These are phyloP conservation scores for Monosporascus cannonballus DNA, from an alignment of 2,329 filamentous ascomycete species.

Conservation along the genomic window DNA sequence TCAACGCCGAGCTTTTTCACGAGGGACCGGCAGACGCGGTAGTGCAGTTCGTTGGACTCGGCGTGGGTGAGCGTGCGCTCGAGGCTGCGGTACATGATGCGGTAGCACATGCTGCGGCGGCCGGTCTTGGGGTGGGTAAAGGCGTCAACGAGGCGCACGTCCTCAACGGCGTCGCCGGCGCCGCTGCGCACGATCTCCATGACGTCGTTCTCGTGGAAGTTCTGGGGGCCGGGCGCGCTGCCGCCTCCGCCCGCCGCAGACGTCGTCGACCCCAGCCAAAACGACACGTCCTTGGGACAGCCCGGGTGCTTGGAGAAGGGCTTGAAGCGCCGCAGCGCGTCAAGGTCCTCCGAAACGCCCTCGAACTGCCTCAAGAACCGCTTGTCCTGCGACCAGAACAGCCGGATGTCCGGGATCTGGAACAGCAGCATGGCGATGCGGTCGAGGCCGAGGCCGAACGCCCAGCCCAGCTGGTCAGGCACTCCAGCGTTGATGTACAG, in stretches of 20 bases:
- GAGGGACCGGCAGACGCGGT: slow-evolving; percentile 57
- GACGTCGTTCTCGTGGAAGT: slow-evolving; percentile 90
- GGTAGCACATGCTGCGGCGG: slow-evolving; percentile 80
- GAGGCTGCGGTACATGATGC: slow-evolving; percentile 88
- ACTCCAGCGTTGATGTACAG: slow-evolving; percentile 73
- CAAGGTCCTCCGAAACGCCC: slow-evolving; percentile 48
- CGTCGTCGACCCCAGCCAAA: slow-evolving; percentile 62
- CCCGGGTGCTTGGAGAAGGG: slow-evolving; percentile 89
- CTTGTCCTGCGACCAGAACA: slow-evolving; percentile 87
- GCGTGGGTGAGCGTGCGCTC: slow-evolving; percentile 83
- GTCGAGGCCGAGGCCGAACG: slow-evolving; percentile 90
- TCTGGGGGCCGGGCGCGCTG: slow-evolving; percentile 30
- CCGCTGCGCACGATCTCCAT: slow-evolving; percentile 90
- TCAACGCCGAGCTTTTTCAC: slow-evolving; percentile 72
- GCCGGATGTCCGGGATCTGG: slow-evolving; percentile 88
- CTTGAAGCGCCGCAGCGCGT: slow-evolving; percentile 57
- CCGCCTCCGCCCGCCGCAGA: slow-evolving; percentile 42
- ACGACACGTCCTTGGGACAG: slow-evolving; percentile 88
- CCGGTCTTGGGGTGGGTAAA: slow-evolving; percentile 85
- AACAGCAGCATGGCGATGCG: slow-evolving; percentile 97
- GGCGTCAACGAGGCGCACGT: slow-evolving; percentile 76
- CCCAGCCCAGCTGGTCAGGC: slow-evolving; percentile 78
- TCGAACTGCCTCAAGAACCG: slow-evolving; percentile 85
- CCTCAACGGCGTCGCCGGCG: slow-evolving; percentile 79
- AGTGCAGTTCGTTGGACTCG: slow-evolving; percentile 73